Percentiles rank a stretch among this genome's conserved stretches.
Evolutionary conservation across 495 filamentous ascomycete species (phyloP).

Genomic region (Aspergillus bridgeri): DNA sequence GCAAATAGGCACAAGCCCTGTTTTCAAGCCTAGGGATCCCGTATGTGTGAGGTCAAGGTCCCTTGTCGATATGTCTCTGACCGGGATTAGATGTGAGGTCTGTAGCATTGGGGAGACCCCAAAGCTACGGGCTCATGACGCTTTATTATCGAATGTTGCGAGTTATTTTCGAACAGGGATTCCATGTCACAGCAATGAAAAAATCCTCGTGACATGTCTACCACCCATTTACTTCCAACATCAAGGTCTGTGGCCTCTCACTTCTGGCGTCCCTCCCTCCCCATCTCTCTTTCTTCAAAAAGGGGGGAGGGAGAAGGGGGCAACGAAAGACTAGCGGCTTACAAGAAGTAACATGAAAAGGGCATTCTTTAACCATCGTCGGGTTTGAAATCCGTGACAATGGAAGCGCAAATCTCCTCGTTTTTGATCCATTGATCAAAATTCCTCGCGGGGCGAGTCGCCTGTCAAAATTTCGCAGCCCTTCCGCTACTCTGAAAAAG

Average conservation of each 20-base stretch:
- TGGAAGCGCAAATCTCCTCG: conserved; percentile 68
- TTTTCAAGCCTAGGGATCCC: conserved; percentile 65
- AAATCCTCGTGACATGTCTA: conserved; percentile 62
- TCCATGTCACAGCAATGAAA: conserved; percentile 34
- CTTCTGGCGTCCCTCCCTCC: no score
- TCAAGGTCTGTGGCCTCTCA: conserved; percentile 45
- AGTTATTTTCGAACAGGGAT: conserved; percentile 63
- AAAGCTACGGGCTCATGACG: conserved; percentile 46
- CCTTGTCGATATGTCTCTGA: background rate
- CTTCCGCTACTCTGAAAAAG: conserved; percentile 58
- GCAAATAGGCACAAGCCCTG: conserved; percentile 70
- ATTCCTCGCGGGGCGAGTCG: conserved; percentile 61
- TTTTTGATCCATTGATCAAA: conserved; percentile 87
- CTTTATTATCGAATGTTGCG: conserved; percentile 65
- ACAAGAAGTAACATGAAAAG: conserved; percentile 32
- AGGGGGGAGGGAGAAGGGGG: background rate
- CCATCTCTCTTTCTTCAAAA: no score
- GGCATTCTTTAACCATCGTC: conserved; percentile 90
- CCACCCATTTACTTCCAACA: conserved; percentile 93
- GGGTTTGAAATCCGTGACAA: conserved; percentile 70
- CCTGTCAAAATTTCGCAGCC: conserved; percentile 46
- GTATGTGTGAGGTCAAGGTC: conserved; percentile 36
- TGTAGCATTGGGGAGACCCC: conserved; percentile 42
- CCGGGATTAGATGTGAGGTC: conserved; percentile 45
- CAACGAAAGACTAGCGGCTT: background rate